A percentile compares a stretch with the other conserved stretches of the same genome.
Conservation (phyloP, 106 monocot genomes). For the Hemerocallis citrina region DNA sequence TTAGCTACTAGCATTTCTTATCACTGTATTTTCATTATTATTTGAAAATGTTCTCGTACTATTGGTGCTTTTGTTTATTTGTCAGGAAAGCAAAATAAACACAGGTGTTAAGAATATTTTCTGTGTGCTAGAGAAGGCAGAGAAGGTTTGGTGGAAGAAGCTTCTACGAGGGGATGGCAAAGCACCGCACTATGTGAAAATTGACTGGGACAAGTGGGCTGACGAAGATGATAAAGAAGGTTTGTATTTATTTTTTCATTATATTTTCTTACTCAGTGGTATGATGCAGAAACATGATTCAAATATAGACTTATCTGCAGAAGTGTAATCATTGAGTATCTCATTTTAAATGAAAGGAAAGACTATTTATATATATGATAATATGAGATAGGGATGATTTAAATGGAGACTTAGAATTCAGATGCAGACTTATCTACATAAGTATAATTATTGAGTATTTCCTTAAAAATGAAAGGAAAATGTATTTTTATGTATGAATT, state of each 20-base stretch:
- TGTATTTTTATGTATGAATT: too few relatives aligned
- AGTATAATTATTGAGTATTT: too few relatives aligned
- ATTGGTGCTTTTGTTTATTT: conserved; percentile 8
- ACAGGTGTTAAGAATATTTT: conserved; percentile 61
- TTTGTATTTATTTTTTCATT: neutral
- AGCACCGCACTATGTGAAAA: conserved; percentile 76
- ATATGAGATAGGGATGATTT: too few relatives aligned
- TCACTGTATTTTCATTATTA: neutral
- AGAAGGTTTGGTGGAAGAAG: conserved; percentile 79
- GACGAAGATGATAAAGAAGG: conserved; percentile 67
- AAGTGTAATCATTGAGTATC: too few relatives aligned
- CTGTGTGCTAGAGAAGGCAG: conserved; percentile 64
- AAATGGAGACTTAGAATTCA: too few relatives aligned
- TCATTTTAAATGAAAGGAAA: too few relatives aligned
- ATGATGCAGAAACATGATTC: too few relatives aligned
- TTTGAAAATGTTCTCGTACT: neutral
- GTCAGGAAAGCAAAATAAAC: conserved; percentile 80
- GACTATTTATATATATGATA: too few relatives aligned
- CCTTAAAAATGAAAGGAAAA: too few relatives aligned
- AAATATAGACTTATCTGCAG: too few relatives aligned
- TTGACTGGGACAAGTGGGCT: conserved; percentile 92
- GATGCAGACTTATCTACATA: too few relatives aligned
- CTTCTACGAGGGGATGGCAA: conserved; percentile 58
- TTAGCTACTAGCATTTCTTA: neutral
- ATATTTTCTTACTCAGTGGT: neutral